Evolutionary conservation across 331 rosid genomes (phyloP), one percentile per base, ranked within the genome.

Genomic region (Pyrus hybrid): DNA sequence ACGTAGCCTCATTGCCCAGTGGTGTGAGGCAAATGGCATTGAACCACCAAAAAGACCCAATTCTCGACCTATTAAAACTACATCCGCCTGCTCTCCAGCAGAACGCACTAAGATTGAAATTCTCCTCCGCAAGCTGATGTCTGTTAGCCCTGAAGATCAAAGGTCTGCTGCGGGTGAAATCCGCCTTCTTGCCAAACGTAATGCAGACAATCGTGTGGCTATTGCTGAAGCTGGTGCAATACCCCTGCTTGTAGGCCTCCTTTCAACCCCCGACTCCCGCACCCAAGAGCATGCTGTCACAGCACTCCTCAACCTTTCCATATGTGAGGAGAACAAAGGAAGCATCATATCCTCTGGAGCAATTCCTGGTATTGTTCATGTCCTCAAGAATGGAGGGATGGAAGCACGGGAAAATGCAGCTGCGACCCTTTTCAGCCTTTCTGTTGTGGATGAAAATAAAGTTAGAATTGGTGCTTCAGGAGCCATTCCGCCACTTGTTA

Each of bases 361-460:
- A 54, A 87, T 91, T 77, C 98, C 97, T 57, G 99, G 91, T 33
- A 90, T 92, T 77, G 96, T 95, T 70, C 91, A 92, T 61, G 96
- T 92, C 74, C 93, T 95, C 75, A 90, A 81, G 83, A 85, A 85
- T 77, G 99, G 98, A 72, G 91, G 96, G 84, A 95, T 95, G 98
- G 98, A 95, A 77, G 99, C 97, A 22, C 91, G 98, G 75, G 99
- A 95, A 86, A 95, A 95, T 65, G 98, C 99, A 4, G 99, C 99
- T 1, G 97, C 99, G 23, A 92, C 97, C 57, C 98, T 95, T 63
- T 95, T 91, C 86, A 95, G 97, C 79, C 98, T 95, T 21, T 95
- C 99, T 32, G 93, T 95, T 14, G 84, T 90, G 5, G 98, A 95
- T 68, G 99, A 86, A 87, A 85, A 90, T 79, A 92, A 95, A 88